Evolutionary conservation across 1,284 basidiomycete genomes (phyloP), one percentile per base, ranked within the genome.

Genomic region (Cutaneotrichosporon daszewskae): DNA sequence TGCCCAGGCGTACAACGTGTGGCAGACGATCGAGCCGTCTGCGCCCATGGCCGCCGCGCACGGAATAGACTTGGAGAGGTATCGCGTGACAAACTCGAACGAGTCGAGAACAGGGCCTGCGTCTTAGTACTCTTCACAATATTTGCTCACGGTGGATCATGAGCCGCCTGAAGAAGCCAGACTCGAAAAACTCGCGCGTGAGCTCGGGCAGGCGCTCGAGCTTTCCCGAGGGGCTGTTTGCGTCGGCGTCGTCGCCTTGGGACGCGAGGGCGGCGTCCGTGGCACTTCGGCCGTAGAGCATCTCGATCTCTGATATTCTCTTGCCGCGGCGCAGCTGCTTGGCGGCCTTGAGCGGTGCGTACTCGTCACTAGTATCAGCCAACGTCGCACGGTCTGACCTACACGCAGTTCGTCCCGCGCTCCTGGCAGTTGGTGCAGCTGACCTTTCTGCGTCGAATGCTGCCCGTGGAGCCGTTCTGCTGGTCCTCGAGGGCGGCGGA

Each of bases 401-500:
- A 83, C 80, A 83, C 77, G 78, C 88, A 91, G 76, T 87, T 87
- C 26, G 89, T 77, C 13, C 81, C 81, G 38, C 88, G 80, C 64
- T 89, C 86, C 58, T 76, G 80, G 71, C 88, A 92, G 66, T 91
- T 91, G 7, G 87, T 85, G 67, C 88, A 92, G 14, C 47, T 37
- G 76, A 78, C 61, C 44, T 54, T 54, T 12, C 33, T 39, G 13
- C 46, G 45, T 3, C 46, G 39, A 4, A 44, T 25, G 12, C 38
- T 10, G 5, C 33, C 32, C 12, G 34, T 13, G 23, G 25, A 19
- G 16, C 40, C 39, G 11, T 29, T 28, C 12, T 47, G 45, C 10
- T 39, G 17, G 20, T 52, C 50, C 14, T 52, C 40, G 2, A 39
- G 11, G 10, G 33, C 25, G 2, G 44, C 47, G 14, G 43, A 42